Base-by-base conservation (phyloP, 1,139 yeast genomes). In the Geotrichum klebahnii region DNA sequence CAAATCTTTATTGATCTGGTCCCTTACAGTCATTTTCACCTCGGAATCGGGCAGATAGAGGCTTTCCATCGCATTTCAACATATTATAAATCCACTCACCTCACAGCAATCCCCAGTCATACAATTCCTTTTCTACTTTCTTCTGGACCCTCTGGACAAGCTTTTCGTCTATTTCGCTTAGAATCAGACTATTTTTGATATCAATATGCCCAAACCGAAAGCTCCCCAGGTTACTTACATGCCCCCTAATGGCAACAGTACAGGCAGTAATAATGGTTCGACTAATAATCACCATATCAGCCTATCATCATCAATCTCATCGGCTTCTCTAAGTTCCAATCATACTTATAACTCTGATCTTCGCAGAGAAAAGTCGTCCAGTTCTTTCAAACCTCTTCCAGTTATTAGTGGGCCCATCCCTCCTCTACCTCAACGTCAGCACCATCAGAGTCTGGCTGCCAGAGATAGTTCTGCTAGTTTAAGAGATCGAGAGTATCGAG, bases 381-480 rank as follows among this genome's bases (percentile, higher is more conserved):
- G 22, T 28, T 31, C 42, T 14, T 49, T 49, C 33, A 49, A 45
- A 8, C 52, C 48, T 23, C 35, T 48, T 12, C 23, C 49, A 26
- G 48, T 39, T 20, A 49, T 44, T 3, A 49, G 52, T 34, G 49
- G 52, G 6, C 49, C 52, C 23, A 33, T 49, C 12, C 48, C 49
- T 5, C 46, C 52, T 12, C 31, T 44, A 33, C 49, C 52, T 4
- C 33, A 47, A 34, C 36, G 43, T 24, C 34, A 17, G 32, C 46
- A 35, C 16, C 46, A 41, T 26, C 37, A 35, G 19, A 40, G 19
- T 12, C 35, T 23, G 8, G 12, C 22, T 19, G 17, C 9, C 22
- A 23, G 33, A 8, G 29, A 29, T 16, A 46, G 41, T 20, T 34
- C 50, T 12, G 43, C 50, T 10, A 46, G 39, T 33, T 24, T 46